A percentile compares a stretch with the other conserved stretches of the same genome.
phyloP scores from a whole-genome alignment of 2,329 filamentous ascomycete genomes.

The Trichoderma sp. region DNA sequence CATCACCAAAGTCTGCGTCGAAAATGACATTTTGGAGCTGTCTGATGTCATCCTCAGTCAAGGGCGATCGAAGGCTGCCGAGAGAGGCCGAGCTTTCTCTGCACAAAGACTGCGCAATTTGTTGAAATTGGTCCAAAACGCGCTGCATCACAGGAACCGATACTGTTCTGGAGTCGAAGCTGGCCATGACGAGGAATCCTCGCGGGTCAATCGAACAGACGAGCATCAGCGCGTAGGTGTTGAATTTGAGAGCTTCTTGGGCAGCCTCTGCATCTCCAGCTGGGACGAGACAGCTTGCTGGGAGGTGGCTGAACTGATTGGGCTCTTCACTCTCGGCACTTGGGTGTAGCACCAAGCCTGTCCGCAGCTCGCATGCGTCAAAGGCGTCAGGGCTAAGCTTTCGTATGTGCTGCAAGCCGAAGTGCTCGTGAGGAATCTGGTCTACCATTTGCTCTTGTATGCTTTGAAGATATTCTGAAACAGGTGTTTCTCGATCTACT shows the following conservation, averaged over 20 bases:
- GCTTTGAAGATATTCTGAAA: constrained; percentile 57
- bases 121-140: constrained; percentile 56
- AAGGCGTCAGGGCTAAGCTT: constrained; percentile 58
- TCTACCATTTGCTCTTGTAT: constrained; percentile 61
- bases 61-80: constrained; percentile 39
- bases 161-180: constrained; percentile 66
- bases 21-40: constrained; percentile 39
- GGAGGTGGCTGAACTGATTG: constrained; percentile 39
- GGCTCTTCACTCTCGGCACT: constrained; percentile 41
- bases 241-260: constrained; percentile 62
- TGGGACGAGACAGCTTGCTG: constrained; percentile 57
- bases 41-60: constrained; percentile 42
- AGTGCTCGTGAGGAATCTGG: constrained; percentile 67
- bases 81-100: constrained; percentile 41
- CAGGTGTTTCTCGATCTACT: constrained; percentile 40
- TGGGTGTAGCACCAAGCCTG: constrained; percentile 59
- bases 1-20: constrained; percentile 27
- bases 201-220: constrained; percentile 63
- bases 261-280: constrained; percentile 60
- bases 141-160: constrained; percentile 55
- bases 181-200: constrained; percentile 63
- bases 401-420: constrained; percentile 63
- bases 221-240: constrained; percentile 66
- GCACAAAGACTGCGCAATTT: constrained; percentile 55
- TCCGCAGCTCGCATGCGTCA: constrained; percentile 60